These are phyloP conservation scores for Nakaseomyces nivariensis DNA, from an alignment of 1,139 yeast species.

Conservation along the genomic window DNA sequence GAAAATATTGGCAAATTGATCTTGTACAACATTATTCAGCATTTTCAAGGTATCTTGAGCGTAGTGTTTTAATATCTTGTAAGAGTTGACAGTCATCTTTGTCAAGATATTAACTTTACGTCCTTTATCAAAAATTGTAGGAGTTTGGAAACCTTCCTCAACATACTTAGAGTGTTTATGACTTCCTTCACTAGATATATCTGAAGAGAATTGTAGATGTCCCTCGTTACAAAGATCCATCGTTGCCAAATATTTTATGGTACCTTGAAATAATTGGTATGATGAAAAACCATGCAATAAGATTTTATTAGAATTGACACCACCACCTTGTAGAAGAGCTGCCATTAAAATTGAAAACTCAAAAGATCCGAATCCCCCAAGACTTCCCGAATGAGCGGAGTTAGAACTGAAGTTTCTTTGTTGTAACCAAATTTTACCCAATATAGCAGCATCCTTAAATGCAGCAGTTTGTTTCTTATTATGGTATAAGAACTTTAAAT, in stretches of 20 bases:
- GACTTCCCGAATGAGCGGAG: slow-evolving; percentile 36
- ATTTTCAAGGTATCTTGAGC: slow-evolving; percentile 61
- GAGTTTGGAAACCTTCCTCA: slow-evolving; percentile 53
- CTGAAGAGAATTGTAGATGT: slow-evolving; percentile 56
- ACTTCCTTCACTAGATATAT: slow-evolving; percentile 26
- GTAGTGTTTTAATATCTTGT: slow-evolving; percentile 48
- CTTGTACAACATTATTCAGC: slow-evolving; percentile 70
- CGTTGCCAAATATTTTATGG: slow-evolving; percentile 69
- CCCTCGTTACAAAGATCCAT: slow-evolving; percentile 57
- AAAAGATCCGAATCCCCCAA: slow-evolving; percentile 86
- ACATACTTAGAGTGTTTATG: slow-evolving; percentile 46
- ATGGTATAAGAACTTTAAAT: slow-evolving; percentile 65
- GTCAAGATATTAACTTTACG: slow-evolving; percentile 69
- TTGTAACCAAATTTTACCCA: slow-evolving; percentile 82
- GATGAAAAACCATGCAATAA: slow-evolving; percentile 81
- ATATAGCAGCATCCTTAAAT: slow-evolving; percentile 79
- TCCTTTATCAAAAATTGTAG: slow-evolving; percentile 68
- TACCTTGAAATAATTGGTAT: slow-evolving; percentile 85
- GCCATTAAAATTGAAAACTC: slow-evolving; percentile 80
- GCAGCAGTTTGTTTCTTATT: slow-evolving; percentile 68
- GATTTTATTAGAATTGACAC: slow-evolving; percentile 61
- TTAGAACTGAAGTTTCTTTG: slow-evolving; percentile 74
- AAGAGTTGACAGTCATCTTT: slow-evolving; percentile 69
- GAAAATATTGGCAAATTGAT: slow-evolving; percentile 80
- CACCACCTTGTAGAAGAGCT: slow-evolving; percentile 78